These are phyloP conservation scores for Aristolochia californica DNA, from an alignment of 164 flowering plant genomes.

Conservation along the genomic window DNA sequence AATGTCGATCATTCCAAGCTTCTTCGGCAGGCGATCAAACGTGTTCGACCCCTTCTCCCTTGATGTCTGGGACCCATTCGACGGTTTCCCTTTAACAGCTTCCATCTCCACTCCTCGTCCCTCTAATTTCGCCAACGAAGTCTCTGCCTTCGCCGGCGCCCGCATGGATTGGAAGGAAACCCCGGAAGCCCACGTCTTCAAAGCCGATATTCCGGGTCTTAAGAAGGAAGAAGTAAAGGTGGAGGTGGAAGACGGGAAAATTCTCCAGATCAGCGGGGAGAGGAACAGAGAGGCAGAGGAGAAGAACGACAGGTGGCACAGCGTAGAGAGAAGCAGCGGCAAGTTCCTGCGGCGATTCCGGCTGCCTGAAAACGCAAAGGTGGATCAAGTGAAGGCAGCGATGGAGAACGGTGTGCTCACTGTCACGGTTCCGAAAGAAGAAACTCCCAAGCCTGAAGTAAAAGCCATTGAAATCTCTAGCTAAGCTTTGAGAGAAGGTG, in stretches of 20 bases:
- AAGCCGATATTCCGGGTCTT: conserved; percentile 1
- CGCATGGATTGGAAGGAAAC: conserved; percentile 18
- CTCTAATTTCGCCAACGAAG: neutral
- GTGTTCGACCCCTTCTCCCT: conserved; percentile 12
- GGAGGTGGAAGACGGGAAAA: neutral
- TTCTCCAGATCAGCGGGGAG: conserved; percentile 4
- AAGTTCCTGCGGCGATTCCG: conserved; percentile 1
- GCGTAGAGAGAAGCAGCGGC: conserved; percentile 3
- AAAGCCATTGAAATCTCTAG: neutral
- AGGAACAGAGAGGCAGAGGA: neutral
- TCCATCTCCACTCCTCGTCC: neutral
- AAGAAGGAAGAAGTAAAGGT: conserved; percentile 6
- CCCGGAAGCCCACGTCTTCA: conserved; percentile 1
- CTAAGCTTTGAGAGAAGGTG: too few relatives aligned
- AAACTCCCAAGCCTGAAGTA: conserved; percentile 10
- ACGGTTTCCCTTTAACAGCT: conserved; percentile 6
- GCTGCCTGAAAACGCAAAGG: conserved; percentile 11
- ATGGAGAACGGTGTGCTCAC: conserved; percentile 5
- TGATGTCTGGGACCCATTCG: conserved; percentile 11
- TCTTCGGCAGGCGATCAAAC: conserved; percentile 4
- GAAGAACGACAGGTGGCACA: conserved; percentile 1
- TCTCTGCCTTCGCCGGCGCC: conserved; percentile 18
- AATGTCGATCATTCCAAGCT: conserved; percentile 8
- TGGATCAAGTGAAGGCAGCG: conserved; percentile 1
- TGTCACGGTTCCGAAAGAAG: conserved; percentile 1